Evolutionary conservation across 176 grass and related monocot species (phyloP), one percentile per base, ranked within the genome.

Genomic region (Carex parvula): DNA sequence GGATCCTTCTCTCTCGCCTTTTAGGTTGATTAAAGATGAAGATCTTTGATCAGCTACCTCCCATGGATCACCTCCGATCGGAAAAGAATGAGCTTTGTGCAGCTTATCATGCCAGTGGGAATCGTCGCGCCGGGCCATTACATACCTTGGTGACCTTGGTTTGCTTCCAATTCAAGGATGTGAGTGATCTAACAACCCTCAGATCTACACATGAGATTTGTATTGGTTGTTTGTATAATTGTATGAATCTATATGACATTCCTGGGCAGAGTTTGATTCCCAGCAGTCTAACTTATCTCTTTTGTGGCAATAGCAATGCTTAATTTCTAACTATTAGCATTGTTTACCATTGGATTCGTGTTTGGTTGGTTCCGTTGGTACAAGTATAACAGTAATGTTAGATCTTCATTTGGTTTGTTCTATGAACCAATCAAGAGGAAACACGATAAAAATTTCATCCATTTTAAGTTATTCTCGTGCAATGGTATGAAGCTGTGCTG

Each of bases 71-170:
- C 90, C 88, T 99, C 61, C 93, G 97, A 85, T 99, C 97, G 16
- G 97, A 99, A 85, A 88, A 91, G 87, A n/a, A 96, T 99, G 97
- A 91, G 93, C 97, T 88, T 94, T 85, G 97, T 99, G 87, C 97
- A 94, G 84, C 91, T 99, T 84, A 99, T 99, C 70, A 96, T 93
- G 77, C 97, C 97, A 84, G 93, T 91, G 42, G 42, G 97, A 99
- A 86, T 88, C 90, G 78, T 84, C 93, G 37, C 97, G 91, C 88
- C 84, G 88, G 70, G 88, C 97, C 83, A 86, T 99, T 85, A 92
- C 91, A 44, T 99, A 99, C 87, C 93, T 99, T 70, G 97, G 97
- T 35, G 97, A 99, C 86, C 91, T 99, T 52, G 97, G 97, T 6
- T 87, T 99, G 79, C 87, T 99, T n/a, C 44, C 97, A 99, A 89